Evolutionary conservation across 441 rosid species (phyloP).

Genomic region (Syzygium syzygioides): DNA sequence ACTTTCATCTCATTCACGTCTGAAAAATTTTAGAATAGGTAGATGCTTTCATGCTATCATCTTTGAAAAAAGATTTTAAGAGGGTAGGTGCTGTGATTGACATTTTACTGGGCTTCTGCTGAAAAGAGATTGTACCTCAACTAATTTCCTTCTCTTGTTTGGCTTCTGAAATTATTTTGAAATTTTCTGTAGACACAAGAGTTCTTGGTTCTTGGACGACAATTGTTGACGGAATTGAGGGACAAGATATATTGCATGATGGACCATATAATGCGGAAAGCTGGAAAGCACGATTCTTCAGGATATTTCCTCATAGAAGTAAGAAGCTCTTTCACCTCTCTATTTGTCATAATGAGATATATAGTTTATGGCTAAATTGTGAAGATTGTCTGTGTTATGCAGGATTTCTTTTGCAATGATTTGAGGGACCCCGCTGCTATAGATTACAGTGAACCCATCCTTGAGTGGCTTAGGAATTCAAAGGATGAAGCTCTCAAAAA

Average conservation of each 20-base stretch:
- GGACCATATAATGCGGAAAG: conserved; percentile 72
- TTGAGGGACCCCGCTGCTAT: conserved; percentile 52
- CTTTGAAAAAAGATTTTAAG: background rate
- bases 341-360: background rate
- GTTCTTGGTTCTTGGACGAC: conserved; percentile 72
- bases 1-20: background rate
- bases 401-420: conserved; percentile 84
- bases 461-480: conserved; percentile 66
- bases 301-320: conserved; percentile 94
- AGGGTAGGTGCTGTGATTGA: conserved; percentile 2
- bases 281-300: conserved; percentile 61
- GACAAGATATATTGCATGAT: conserved; percentile 78
- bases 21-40: background rate
- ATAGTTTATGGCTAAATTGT: background rate
- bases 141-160: background rate
- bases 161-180: background rate
- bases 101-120: background rate
- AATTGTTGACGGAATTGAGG: conserved; percentile 57
- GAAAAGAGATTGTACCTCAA: background rate
- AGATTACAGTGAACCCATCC: conserved; percentile 65
- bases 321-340: conserved; percentile 5
- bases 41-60: background rate
- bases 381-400: conserved; percentile 7
- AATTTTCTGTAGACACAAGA: conserved; percentile 58
- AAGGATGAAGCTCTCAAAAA: conserved; percentile 62